These are phyloP conservation scores for Colletotrichum eleusines DNA, from an alignment of 2,329 filamentous ascomycete species.

Conservation along the genomic window DNA sequence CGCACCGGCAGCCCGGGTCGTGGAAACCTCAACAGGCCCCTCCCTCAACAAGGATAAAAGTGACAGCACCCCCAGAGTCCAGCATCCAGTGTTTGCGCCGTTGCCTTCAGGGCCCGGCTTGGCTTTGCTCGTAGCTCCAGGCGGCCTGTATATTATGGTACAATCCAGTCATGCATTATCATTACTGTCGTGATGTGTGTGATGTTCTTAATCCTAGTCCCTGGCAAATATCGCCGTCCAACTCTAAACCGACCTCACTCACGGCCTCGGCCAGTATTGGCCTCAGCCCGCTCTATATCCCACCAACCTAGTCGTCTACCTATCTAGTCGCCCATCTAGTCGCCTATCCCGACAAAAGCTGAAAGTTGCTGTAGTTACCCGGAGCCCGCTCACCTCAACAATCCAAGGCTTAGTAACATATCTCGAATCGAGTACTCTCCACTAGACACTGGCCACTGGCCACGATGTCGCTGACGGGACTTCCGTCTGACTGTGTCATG, in stretches of 20 bases:
- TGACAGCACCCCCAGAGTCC: too few species aligned
- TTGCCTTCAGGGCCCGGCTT: not conserved
- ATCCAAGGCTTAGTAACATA: not conserved
- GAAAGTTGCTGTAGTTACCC: not conserved
- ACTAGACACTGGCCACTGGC: too few species aligned
- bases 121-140: not conserved
- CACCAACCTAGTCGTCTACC: too few species aligned
- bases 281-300: not conserved
- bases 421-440: not conserved
- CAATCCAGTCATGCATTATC: not conserved
- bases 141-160: not conserved
- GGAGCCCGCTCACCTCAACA: not conserved
- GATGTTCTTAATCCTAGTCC: not conserved
- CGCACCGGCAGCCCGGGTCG: not conserved
- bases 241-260: slow-evolving; percentile 28
- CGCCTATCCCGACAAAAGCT: not conserved
- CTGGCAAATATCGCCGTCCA: not conserved
- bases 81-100: not conserved
- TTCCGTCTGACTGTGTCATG: not conserved
- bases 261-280: not conserved
- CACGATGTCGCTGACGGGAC: not conserved
- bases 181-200: not conserved
- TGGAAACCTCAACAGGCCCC: not conserved
- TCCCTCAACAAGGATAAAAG: not conserved
- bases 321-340: too few species aligned